phyloP scores from a whole-genome alignment of 805 yeast species.

The Kodamaea sagamina region DNA sequence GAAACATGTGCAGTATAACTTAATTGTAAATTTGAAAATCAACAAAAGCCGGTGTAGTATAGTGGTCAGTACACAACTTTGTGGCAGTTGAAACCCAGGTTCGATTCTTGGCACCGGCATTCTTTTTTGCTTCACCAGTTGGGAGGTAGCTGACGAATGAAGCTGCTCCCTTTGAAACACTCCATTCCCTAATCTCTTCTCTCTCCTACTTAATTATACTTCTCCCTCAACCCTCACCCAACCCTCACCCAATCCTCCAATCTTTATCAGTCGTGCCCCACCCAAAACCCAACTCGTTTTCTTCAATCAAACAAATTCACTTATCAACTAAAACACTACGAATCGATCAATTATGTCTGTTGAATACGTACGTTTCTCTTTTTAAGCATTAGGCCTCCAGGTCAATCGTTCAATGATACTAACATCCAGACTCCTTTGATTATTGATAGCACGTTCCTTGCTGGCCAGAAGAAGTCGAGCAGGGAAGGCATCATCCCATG shows the following conservation, averaged over 20 bases:
- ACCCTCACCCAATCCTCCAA: background rate
- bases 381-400: constrained; percentile 10
- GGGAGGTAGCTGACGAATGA: no score
- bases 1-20: background rate
- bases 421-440: constrained; percentile 14
- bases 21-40: background rate
- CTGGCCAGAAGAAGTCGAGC: constrained; percentile 65
- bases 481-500: constrained; percentile 85
- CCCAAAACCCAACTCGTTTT: background rate
- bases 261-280: constrained; percentile 1
- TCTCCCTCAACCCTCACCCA: background rate
- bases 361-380: constrained; percentile 20
- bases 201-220: background rate
- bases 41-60: constrained; percentile 47
- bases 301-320: constrained; percentile 6
- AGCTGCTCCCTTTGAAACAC: no score
- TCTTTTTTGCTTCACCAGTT: constrained; percentile 25
- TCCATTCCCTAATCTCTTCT: background rate
- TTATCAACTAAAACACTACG: constrained; percentile 5
- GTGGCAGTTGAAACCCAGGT: no score
- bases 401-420: constrained; percentile 17
- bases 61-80: constrained; percentile 49
- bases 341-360: constrained; percentile 10
- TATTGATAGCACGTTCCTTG: constrained; percentile 66
- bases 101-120: constrained; percentile 74